Conservation (phyloP, 768 basidiomycete genomes). For the Auriscalpium orientale region DNA sequence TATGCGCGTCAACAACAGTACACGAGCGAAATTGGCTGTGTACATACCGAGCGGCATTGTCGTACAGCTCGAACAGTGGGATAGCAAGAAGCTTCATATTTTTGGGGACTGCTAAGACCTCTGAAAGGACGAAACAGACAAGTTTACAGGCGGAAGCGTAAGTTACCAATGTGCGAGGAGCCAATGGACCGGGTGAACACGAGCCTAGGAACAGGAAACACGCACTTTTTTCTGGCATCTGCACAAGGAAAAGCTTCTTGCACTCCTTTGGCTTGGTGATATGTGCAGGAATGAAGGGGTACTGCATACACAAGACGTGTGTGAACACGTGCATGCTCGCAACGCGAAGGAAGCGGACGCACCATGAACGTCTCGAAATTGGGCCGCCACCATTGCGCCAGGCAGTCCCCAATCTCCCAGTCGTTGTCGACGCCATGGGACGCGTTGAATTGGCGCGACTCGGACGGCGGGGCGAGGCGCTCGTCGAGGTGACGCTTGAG, state of each 20-base stretch:
- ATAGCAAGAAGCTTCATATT: constrained; percentile 99
- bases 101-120: constrained; percentile 92
- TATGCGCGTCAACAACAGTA: neutral
- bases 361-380: constrained; percentile 99
- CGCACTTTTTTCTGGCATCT: constrained; percentile 92
- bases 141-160: neutral
- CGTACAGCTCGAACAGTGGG: constrained; percentile 94
- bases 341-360: constrained; percentile 22
- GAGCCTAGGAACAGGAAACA: constrained; percentile 11
- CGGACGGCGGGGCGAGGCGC: constrained; percentile 73
- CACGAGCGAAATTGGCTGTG: neutral
- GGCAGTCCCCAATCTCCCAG: constrained; percentile 94
- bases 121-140: constrained; percentile 30
- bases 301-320: constrained; percentile 37
- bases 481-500: constrained; percentile 85
- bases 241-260: constrained; percentile 92
- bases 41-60: constrained; percentile 81
- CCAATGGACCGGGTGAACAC: neutral
- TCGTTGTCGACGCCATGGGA: constrained; percentile 76
- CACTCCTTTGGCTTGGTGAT: constrained; percentile 97
- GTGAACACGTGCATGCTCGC: neutral
- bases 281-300: constrained; percentile 91
- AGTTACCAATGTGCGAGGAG: neutral
- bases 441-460: constrained; percentile 67
- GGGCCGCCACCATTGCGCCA: constrained; percentile 98